Conservation (phyloP, 2,329 filamentous ascomycete genomes). For the Sclerotinia minor region DNA sequence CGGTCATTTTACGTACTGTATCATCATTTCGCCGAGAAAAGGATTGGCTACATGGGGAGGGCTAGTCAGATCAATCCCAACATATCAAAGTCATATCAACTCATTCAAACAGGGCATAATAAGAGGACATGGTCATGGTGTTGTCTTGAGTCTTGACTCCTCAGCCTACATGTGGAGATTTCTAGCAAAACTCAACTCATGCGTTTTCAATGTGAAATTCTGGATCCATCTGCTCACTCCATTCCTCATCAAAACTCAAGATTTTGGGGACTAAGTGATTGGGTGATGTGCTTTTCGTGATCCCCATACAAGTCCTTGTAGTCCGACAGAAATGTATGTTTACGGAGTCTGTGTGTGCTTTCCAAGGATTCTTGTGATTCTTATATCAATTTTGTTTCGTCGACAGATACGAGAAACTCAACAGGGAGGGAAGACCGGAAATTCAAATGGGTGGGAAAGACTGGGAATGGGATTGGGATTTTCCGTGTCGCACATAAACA, state of each 20-base stretch:
- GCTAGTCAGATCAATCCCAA: constrained; percentile 9
- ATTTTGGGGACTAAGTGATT: constrained; percentile 16
- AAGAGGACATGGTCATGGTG: neutral
- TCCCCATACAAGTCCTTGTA: neutral
- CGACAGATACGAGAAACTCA: constrained; percentile 18
- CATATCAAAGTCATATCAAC: neutral
- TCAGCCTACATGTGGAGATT: constrained; percentile 8
- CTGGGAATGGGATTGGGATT: neutral
- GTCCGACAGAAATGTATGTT: constrained; percentile 10
- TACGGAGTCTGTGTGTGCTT: constrained; percentile 10
- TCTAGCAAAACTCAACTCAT: neutral
- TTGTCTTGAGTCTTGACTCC: neutral
- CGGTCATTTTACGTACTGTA: constrained; percentile 25
- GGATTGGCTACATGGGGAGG: constrained; percentile 3
- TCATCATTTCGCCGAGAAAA: constrained; percentile 23
- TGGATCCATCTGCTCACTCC: neutral
- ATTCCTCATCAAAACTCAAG: constrained; percentile 6
- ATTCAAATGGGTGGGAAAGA: neutral
- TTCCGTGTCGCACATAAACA: neutral
- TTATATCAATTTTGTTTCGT: constrained; percentile 13
- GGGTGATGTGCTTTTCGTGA: constrained; percentile 14
- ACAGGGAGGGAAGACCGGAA: neutral
- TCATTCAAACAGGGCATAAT: constrained; percentile 9
- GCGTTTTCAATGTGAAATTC: constrained; percentile 14
- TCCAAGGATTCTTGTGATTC: constrained; percentile 14